Evolutionary conservation across 106 monocot genomes (phyloP), one percentile per base, ranked within the genome.

Genomic region (Alisma plantagoaquatica): DNA sequence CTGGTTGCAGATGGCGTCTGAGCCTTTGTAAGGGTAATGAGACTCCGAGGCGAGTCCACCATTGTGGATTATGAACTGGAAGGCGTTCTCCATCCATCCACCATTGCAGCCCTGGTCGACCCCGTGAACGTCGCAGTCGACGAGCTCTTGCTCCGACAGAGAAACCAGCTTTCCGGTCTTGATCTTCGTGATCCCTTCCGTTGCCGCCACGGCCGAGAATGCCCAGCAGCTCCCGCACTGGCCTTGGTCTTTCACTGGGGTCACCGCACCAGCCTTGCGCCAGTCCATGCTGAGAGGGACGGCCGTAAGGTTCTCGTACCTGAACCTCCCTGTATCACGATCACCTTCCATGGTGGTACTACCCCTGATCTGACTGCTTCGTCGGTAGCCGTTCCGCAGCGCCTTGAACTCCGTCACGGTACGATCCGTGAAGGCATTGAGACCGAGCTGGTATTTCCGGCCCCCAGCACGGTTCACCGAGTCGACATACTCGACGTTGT

Each of bases 321-420:
- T 60, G 44, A 45, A 60, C 11, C 14, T 11, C n/a, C n/a, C 18
- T 29, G 1, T 45, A n/a, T n/a, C n/a, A n/a, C n/a, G n/a, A n/a
- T n/a, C n/a, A 3, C 1, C 42, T 8, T 10, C 23, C 10, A 1
- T 4, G 25, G 18, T 25, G 25, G 22, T 20, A 24, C 3, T 25
- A 42, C 11, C 43, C 43, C 6, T 10, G 3, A 46, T 16, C 2
- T n/a, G 43, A n/a, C n/a, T n/a, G n/a, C n/a, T n/a, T n/a, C n/a
- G n/a, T 3, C 2, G 18, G 26, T 48, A 30, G 10, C 61, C 46
- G 18, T 11, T 61, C 30, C 33, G 23, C 31, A 11, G 27, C 23
- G 61, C 29, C n/a, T 23, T 61, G 61, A 61, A 61, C 48, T 61
- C 61, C 0, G 46, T 49, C 14, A 48, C 33, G 8, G 61, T 61